phyloP scores from a whole-genome alignment of 2,329 filamentous ascomycete genomes.

The Lachnellula cervina region DNA sequence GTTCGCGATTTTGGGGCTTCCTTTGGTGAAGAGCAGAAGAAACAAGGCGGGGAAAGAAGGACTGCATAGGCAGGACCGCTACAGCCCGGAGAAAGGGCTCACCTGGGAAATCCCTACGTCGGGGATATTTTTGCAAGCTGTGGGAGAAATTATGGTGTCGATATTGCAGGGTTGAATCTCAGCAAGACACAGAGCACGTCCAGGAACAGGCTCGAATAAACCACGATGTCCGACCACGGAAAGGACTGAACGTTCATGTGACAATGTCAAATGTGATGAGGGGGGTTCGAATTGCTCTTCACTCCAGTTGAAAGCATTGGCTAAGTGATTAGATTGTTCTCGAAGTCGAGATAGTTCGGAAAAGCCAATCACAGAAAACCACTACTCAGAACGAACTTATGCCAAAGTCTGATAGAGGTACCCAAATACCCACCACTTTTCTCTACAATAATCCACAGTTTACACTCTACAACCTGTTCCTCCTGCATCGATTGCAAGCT shows the following conservation, averaged over 20 bases:
- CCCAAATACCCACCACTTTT: too few relatives aligned
- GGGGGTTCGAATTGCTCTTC: too few relatives aligned
- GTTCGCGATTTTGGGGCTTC: not conserved
- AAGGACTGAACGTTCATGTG: too few relatives aligned
- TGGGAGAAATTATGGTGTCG: not conserved
- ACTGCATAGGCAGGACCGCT: not conserved
- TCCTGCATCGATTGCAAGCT: conserved; percentile 44
- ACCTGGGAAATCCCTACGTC: too few relatives aligned
- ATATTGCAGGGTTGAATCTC: not conserved
- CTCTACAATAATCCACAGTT: too few relatives aligned
- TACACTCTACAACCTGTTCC: conserved; percentile 37
- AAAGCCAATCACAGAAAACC: not conserved
- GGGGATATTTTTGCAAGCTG: too few relatives aligned
- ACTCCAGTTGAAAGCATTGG: too few relatives aligned
- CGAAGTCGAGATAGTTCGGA: not conserved
- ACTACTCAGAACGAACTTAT: too few relatives aligned
- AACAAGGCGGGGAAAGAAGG: not conserved
- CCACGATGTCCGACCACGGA: not conserved
- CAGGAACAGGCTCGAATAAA: not conserved
- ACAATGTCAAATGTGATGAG: too few relatives aligned
- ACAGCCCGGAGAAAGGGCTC: too few relatives aligned
- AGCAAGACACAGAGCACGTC: not conserved
- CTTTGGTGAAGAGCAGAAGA: not conserved
- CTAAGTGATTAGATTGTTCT: not conserved
- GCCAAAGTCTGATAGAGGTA: too few relatives aligned